Base-by-base conservation (phyloP, 2,329 filamentous ascomycete species). In the Arthrobotrys pseudoclavata region DNA sequence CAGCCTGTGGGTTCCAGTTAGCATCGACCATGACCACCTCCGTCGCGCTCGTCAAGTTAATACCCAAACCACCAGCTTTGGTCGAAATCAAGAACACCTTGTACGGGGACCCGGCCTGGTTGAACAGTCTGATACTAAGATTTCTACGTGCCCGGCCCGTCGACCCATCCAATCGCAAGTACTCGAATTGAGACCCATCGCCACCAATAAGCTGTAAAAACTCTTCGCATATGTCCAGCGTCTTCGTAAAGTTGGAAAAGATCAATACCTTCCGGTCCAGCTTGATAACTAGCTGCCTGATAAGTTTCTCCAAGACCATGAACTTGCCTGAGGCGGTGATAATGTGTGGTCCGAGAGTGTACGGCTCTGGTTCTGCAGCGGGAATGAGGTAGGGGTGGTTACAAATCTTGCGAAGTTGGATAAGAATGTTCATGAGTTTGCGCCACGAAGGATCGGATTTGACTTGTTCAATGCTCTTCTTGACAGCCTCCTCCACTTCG, bases 61-160 rank as follows among this genome's bases (percentile, higher is more conserved):
- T 85, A 0, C 87, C 87, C 9, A 89, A 82, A 0, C 87, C 87
- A 18, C 87, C 88, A 6, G 87, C 87, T 50, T 86, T 84, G 0
- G 87, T 88, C 0, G 87, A 88, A 22, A 89, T 84, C 1, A 89
- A 83, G 84, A 89, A 88, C 9, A 88, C 84, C 79, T 86, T 86
- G 81, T 86, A 87, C 0, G 85, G 83, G 0, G 84, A 3, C 82
- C 80, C 40, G 76, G 79, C 72, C 12, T 86, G 83, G 57, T 87
- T 87, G 81, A 89, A 89, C 15, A 88, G 83, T 18, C 87, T 84
- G 26, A 89, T 86, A 7, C 84, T 84, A 1, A 88, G 83, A 57
- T 87, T 89, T 0, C 88, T 83, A 40, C 85, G 83, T 0, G 87
- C 87, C 18, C 86, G 83, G 0, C 82, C 82, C 0, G 86, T 88